Base-by-base conservation (phyloP, 805 yeast genomes). In the Metschnikowia gelsemii region DNA sequence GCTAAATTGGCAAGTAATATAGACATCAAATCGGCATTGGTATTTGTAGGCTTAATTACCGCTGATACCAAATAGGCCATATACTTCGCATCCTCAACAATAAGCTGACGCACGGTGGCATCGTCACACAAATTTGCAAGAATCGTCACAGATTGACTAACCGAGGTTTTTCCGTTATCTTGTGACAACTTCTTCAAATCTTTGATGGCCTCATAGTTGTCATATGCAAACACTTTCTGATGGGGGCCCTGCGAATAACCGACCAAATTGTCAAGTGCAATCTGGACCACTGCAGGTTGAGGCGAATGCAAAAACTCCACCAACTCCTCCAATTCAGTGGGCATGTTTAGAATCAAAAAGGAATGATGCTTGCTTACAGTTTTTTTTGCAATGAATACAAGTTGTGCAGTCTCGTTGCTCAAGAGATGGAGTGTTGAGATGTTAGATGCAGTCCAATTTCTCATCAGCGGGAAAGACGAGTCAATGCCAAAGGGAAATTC, bases 1-100 rank as follows among this genome's bases (percentile, higher is more conserved):
- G 96, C 91, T 54, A 93, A 59, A 59, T 93, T 93, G 20, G 96
- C 80, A 51, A 93, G 73, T 44, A 93, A 68, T 48, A 93, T 90
- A 56, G 90, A 79, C 75, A 80, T 82, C 48, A 88, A 73, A 53
- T 89, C 96, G 4, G 95, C 86, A 59, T 81, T 80, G 20, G 75
- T 58, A 57, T 87, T 84, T 5, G 70, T 68, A 26, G 79, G 61
- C 43, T 75, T 78, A 47, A 79, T 62, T 27, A 84, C 73, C 40
- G 73, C 68, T 39, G 68, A 63, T 12, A 76, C 61, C 38, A 85
- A 56, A 54, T 56, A 76, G 49, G 68, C 46, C 73, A 60, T 45
- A 58, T 82, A 87, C 7, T 68, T 68, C 12, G 64, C 68, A 59
- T 91, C 96, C 20, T 76, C 72, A 5, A 80, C 85, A 17, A 91